A percentile compares a stretch with the other conserved stretches of the same genome.
Evolutionary conservation across 129 eudicot species (phyloP).

Genomic region (Heracleum sosnowskyi): DNA sequence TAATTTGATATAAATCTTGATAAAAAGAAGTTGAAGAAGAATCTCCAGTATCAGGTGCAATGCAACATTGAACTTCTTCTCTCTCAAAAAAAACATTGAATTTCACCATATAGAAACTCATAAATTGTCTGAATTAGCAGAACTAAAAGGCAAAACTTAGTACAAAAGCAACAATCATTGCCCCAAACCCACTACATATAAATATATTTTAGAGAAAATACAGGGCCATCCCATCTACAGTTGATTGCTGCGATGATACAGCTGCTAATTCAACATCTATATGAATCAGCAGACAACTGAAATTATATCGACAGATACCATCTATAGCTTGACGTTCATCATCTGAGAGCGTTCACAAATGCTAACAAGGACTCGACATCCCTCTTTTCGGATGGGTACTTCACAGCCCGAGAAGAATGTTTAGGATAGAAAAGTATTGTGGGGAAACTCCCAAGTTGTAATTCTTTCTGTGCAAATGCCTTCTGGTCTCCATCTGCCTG

Average conservation of each 20-base stretch:
- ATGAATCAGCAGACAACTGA: background rate
- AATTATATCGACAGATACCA: background rate
- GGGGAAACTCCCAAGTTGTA: slow-evolving; percentile 85
- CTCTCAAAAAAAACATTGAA: no score
- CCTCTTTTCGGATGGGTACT: slow-evolving; percentile 83
- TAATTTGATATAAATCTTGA: background rate
- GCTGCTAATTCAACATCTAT: background rate
- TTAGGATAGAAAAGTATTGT: slow-evolving; percentile 87
- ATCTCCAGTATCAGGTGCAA: background rate
- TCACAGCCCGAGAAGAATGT: slow-evolving; percentile 65
- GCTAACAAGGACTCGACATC: slow-evolving; percentile 81
- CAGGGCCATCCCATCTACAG: slow-evolving; percentile 4
- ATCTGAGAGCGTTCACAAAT: slow-evolving; percentile 77
- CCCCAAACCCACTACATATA: background rate
- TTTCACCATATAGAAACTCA: background rate
- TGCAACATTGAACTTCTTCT: background rate
- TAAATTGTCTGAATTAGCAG: background rate
- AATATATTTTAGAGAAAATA: background rate
- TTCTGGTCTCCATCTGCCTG: slow-evolving; percentile 92
- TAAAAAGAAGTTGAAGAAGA: background rate
- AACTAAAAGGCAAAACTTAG: background rate
- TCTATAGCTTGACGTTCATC: slow-evolving; percentile 15
- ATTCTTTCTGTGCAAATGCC: slow-evolving; percentile 55
- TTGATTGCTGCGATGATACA: background rate
- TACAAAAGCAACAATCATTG: slow-evolving; percentile 3